These are phyloP conservation scores for Pythium angustatum DNA, from an alignment of 352 stramenopile species.

Conservation along the genomic window DNA sequence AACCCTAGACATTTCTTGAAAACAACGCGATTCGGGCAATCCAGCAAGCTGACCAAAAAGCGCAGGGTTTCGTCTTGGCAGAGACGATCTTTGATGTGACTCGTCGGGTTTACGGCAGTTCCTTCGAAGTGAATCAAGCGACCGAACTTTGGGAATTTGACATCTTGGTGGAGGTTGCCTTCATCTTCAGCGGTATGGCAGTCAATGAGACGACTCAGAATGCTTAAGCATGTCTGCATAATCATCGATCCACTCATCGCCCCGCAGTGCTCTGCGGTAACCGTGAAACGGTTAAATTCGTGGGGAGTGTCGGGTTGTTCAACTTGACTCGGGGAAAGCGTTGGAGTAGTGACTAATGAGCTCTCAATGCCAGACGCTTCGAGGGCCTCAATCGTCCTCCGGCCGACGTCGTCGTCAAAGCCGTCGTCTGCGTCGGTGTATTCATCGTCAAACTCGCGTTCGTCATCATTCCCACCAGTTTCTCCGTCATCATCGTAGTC, in stretches of 20 bases:
- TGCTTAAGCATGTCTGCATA: slow-evolving; percentile 84
- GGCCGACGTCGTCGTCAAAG: slow-evolving; percentile 47
- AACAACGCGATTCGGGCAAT: slow-evolving; percentile 81
- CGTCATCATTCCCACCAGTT: slow-evolving; percentile 32
- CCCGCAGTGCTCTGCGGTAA: slow-evolving; percentile 75
- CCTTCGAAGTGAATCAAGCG: slow-evolving; percentile 83
- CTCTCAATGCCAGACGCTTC: slow-evolving; percentile 40
- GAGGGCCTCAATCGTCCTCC: slow-evolving; percentile 67
- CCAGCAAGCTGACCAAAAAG: slow-evolving; percentile 78
- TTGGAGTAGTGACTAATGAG: slow-evolving; percentile 25
- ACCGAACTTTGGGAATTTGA: slow-evolving; percentile 78
- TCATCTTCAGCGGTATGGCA: slow-evolving; percentile 83
- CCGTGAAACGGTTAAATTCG: slow-evolving; percentile 58
- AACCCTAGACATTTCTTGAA: slow-evolving; percentile 85
- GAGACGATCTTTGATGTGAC: slow-evolving; percentile 70
- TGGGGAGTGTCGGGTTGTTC: slow-evolving; percentile 25
- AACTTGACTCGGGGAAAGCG: slow-evolving; percentile 27
- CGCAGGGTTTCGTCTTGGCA: slow-evolving; percentile 77
- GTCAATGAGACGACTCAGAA: slow-evolving; percentile 81
- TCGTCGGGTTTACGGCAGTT: slow-evolving; percentile 73
- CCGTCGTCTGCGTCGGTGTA: slow-evolving; percentile 33
- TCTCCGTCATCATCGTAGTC: slow-evolving; percentile 48
- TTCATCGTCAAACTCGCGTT: slow-evolving; percentile 46
- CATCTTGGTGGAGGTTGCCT: slow-evolving; percentile 74
- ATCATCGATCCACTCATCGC: slow-evolving; percentile 87